Percentiles rank a stretch among this genome's conserved stretches.
Evolutionary conservation across 768 basidiomycete species (phyloP).

Genomic region (Trametes sanguinea): DNA sequence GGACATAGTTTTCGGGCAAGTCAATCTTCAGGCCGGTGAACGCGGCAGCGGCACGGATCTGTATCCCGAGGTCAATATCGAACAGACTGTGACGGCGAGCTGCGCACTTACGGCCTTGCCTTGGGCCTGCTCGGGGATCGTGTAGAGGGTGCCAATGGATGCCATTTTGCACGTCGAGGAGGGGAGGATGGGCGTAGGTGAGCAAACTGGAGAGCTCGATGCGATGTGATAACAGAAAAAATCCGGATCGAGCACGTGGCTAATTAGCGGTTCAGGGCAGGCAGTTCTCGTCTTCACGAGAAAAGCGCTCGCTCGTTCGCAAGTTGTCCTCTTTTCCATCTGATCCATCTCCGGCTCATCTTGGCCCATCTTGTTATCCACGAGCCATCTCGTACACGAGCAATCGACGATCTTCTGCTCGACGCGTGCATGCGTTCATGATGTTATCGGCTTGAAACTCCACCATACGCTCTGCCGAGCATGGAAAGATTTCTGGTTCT

Average conservation of each 20-base stretch:
- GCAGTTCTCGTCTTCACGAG: neutral
- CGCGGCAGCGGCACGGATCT: slow-evolving; percentile 62
- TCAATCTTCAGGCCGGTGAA: slow-evolving; percentile 60
- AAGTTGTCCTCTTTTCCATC: neutral
- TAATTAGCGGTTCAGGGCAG: slow-evolving; percentile 13
- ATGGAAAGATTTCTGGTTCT: too few species aligned
- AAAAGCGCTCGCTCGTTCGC: neutral
- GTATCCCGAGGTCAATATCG: neutral
- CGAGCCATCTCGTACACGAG: slow-evolving; percentile 2
- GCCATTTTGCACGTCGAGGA: slow-evolving; percentile 45
- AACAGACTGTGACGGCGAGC: neutral
- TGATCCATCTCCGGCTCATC: neutral
- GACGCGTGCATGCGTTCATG: neutral
- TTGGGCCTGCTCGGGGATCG: slow-evolving; percentile 41
- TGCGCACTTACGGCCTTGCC: slow-evolving; percentile 50
- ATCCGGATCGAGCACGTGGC: slow-evolving; percentile 14
- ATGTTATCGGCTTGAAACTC: neutral
- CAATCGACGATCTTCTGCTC: neutral
- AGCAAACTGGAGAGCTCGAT: slow-evolving; percentile 12
- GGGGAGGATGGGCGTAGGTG: slow-evolving; percentile 31
- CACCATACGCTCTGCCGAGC: too few species aligned
- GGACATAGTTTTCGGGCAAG: slow-evolving; percentile 53
- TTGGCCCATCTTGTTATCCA: slow-evolving; percentile 14
- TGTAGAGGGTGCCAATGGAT: slow-evolving; percentile 67
- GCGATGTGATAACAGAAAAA: slow-evolving; percentile 23